Evolutionary conservation across 768 basidiomycete genomes (phyloP), one percentile per base, ranked within the genome.

Genomic region (Suillus subalutaceus): DNA sequence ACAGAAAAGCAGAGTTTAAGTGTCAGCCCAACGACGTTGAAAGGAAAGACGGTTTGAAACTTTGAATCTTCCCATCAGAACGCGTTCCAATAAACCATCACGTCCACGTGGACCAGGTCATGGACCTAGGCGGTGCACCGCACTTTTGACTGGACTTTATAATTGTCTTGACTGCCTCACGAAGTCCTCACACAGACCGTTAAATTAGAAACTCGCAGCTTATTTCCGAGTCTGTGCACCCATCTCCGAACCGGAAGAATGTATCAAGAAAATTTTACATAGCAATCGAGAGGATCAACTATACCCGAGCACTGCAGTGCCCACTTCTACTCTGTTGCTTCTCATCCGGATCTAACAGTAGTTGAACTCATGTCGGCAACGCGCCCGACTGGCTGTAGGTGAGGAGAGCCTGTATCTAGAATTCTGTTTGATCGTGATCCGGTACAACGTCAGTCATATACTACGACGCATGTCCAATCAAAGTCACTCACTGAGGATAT

Each of bases 401-500:
- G 88, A 30, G 90, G 83, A 20, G 91, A 91, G 1, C 77, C 79
- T 72, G 88, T 85, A 35, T 85, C 84, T 38, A 92, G 77, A 9
- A 80, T 74, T 72, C 90, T 92, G 72, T 7, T 57, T 41, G 18
- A 58, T 59, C 15, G 38, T 37, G 61, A 63, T 63, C 59, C 71
- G 35, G 72, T 65, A 46, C 53, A 65, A 66, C 20, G 41, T 68
- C 40, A 65, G 30, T 13, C 12, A 53, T 44, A 60, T 64, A 44
- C 57, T 38, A 63, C 43, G 26, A 32, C 32, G 8, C 16, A 30
- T n/a, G 55, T 53, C 26, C 10, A 32, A 56, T 56, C 20, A 40
- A 35, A 52, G 15, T 44, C 26, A 32, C 91, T 76, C 70, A 94
- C 92, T 91, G 89, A 63, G 91, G 89, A 74, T 88, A 90, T 69